phyloP scores from a whole-genome alignment of 2,329 filamentous ascomycete genomes.

The Cordyceps cicadae region DNA sequence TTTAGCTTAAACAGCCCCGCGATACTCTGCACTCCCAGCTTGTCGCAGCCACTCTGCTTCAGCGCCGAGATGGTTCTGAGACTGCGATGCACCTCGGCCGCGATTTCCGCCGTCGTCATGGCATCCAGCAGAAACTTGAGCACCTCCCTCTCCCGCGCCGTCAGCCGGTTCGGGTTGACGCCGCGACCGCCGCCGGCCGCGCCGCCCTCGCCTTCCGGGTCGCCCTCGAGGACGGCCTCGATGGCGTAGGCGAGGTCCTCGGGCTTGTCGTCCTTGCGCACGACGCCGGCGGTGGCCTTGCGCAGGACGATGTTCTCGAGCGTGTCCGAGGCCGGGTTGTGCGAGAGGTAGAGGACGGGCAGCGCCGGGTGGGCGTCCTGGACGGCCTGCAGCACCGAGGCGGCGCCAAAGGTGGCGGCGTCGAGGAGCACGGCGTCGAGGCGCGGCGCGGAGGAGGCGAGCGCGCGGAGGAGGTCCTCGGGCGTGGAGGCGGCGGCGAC shows the following conservation, averaged over 20 bases:
- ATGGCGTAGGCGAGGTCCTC: not conserved
- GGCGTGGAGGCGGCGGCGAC: not conserved
- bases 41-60: conserved; percentile 7
- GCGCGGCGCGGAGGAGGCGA: not conserved
- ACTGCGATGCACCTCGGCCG: not conserved
- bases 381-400: not conserved
- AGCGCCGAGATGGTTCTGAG: not conserved
- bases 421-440: conserved; percentile 3
- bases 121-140: not conserved
- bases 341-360: not conserved
- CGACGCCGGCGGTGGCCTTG: not conserved
- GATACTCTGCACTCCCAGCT: conserved; percentile 3
- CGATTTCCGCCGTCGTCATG: conserved; percentile 6
- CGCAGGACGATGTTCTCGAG: conserved; percentile 2
- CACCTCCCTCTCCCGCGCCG: not conserved
- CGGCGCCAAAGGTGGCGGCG: not conserved
- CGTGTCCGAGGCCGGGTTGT: conserved; percentile 1
- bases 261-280: not conserved
- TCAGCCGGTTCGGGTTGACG: not conserved
- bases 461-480: not conserved
- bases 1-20: conserved; percentile 5
- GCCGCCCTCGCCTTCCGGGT: not conserved
- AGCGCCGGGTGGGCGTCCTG: not conserved
- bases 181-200: too few species aligned
- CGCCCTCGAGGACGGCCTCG: conserved; percentile 1